Evolutionary conservation across 148 eudicot genomes (phyloP).

Genomic region (Euryodendron excelsum): DNA sequence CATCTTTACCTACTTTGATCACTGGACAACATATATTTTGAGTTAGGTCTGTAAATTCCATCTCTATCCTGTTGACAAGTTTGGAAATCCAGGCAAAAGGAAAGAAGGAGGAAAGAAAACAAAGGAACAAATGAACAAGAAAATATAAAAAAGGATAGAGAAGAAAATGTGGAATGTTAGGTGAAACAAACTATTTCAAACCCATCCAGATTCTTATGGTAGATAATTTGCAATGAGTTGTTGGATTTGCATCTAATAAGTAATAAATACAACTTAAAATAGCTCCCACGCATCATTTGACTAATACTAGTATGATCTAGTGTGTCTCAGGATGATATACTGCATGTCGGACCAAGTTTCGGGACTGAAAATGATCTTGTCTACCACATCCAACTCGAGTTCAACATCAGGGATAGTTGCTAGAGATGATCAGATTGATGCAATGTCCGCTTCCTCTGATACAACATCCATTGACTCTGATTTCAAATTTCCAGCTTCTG

Average conservation of each 20-base stretch:
- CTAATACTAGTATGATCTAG: conserved; percentile 78
- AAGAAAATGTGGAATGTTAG: neutral
- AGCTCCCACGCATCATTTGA: conserved; percentile 38
- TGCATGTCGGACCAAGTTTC: conserved; percentile 93
- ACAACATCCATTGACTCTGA: conserved; percentile 76
- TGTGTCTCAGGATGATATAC: conserved; percentile 98
- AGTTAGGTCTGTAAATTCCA: neutral
- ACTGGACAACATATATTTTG: neutral
- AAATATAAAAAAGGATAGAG: neutral
- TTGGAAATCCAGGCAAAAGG: neutral
- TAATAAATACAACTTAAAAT: conserved; percentile 2
- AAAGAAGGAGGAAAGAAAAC: neutral
- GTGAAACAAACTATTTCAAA: neutral
- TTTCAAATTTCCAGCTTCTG: conserved; percentile 65
- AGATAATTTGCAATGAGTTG: neutral
- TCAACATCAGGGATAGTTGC: conserved; percentile 53
- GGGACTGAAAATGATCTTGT: conserved; percentile 88
- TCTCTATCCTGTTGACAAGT: neutral
- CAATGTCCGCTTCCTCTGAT: conserved; percentile 65
- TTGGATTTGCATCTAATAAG: neutral
- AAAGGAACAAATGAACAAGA: neutral
- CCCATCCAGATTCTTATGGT: neutral
- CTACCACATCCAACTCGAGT: conserved; percentile 60
- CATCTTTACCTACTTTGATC: neutral
- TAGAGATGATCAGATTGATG: conserved; percentile 59